Percentiles rank a stretch among this genome's conserved stretches.
Evolutionary conservation across 2,329 filamentous ascomycete species (phyloP).

Genomic region (Aspergillus texensis): DNA sequence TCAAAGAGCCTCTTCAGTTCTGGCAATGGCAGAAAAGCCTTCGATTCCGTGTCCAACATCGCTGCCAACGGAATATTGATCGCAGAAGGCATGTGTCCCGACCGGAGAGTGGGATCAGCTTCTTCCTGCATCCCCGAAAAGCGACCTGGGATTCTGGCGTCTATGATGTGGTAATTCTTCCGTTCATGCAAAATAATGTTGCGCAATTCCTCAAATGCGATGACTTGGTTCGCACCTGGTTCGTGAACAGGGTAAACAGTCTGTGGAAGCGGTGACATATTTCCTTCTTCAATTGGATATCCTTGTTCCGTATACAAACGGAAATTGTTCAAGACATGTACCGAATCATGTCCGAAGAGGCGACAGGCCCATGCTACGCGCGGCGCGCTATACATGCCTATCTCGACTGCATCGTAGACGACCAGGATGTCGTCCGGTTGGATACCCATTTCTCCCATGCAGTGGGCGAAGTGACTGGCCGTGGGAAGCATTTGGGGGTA

Average conservation of each 20-base stretch:
- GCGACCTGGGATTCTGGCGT: constrained; percentile 23
- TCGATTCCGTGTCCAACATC: constrained; percentile 19
- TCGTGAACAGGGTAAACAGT: constrained; percentile 9
- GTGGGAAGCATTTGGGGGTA: constrained; percentile 35
- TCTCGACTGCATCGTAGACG: constrained; percentile 32
- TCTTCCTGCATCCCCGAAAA: constrained; percentile 25
- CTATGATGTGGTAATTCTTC: constrained; percentile 23
- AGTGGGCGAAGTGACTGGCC: constrained; percentile 23
- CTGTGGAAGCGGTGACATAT: background rate
- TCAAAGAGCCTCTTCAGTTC: constrained; percentile 20
- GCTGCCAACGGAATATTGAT: constrained; percentile 29
- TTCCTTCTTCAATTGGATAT: constrained; percentile 19
- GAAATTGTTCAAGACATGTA: constrained; percentile 37
- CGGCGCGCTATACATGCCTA: constrained; percentile 32
- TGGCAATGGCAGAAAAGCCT: constrained; percentile 13
- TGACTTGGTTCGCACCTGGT: constrained; percentile 7
- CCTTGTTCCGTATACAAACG: constrained; percentile 24
- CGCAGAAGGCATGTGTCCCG: constrained; percentile 31
- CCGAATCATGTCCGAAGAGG: constrained; percentile 29
- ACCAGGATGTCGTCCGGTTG: constrained; percentile 28
- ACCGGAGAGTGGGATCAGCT: constrained; percentile 16
- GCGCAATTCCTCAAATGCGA: constrained; percentile 21
- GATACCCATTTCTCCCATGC: constrained; percentile 25
- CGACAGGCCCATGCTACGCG: constrained; percentile 33
- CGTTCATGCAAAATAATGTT: background rate